Evolutionary conservation across 257 asterid species (phyloP).

Genomic region (Przewalskia tangutica): DNA sequence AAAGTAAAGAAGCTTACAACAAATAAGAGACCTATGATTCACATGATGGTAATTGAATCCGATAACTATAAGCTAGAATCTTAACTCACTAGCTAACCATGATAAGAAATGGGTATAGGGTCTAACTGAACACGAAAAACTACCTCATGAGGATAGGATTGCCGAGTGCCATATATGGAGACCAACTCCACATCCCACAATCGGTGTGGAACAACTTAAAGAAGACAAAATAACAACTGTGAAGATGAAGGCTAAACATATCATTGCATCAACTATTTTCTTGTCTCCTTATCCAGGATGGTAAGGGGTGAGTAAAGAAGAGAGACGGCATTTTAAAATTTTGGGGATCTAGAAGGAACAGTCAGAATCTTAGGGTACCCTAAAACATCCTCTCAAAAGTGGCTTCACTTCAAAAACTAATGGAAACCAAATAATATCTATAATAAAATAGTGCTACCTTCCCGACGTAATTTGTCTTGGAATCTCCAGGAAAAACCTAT

Average conservation of each 20-base stretch:
- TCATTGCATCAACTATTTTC: background rate
- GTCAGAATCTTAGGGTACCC: background rate
- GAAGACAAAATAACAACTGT: background rate
- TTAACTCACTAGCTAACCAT: too few relatives aligned
- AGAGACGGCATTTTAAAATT: background rate
- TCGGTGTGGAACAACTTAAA: background rate
- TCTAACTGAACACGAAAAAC: too few relatives aligned
- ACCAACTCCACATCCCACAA: background rate
- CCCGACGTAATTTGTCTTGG: background rate
- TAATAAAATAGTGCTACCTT: background rate
- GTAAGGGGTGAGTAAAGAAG: background rate
- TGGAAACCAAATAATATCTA: background rate
- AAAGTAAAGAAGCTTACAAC: background rate
- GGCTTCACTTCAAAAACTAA: background rate
- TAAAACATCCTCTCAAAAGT: background rate
- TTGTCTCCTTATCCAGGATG: too few relatives aligned
- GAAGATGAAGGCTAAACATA: background rate
- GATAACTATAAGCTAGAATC: too few relatives aligned
- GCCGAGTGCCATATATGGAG: background rate
- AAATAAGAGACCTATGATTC: background rate
- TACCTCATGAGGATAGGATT: too few relatives aligned
- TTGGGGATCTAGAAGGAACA: background rate
- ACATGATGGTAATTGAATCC: background rate
- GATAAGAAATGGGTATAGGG: too few relatives aligned
- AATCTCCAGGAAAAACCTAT: background rate